Evolutionary conservation across 345 rosid genomes (phyloP), one percentile per base, ranked within the genome.

Genomic region (Syzygium oleosum): DNA sequence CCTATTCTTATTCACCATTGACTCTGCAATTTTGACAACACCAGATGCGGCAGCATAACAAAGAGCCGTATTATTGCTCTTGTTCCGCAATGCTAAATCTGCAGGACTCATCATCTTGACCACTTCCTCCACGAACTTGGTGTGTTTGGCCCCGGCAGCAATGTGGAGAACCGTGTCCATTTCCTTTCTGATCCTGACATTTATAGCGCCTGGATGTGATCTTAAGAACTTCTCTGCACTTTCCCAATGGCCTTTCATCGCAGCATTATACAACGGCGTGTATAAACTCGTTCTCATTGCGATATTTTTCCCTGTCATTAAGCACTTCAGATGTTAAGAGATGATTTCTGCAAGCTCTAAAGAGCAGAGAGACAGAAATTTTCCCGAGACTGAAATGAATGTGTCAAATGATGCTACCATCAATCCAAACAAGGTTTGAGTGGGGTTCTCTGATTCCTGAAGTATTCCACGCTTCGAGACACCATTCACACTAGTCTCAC

Each of bases 231-330:
- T 88, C 87, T 88, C 88, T 19, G 91, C 95, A 49, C 51, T 88
- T 88, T 63, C 86, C 94, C 93, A 91, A 14, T 93, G 89, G 88
- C 93, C 93, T 88, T 90, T 91, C 41, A 89, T 84, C 27, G 93
- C 89, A 29, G 94, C 89, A 14, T 88, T 93, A 84, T 88, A 90
- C 56, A 92, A 86, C 29, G 93, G 91, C 19, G 88, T 90, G 85
- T 88, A 88, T 51, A 85, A 52, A 63, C 89, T 53, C 51, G 79
- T 46, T 9, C 29, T 22, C 38, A 13, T 58, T 79, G 87, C 12
- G 1, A 29, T 41, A 0, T 12, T 85, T n/a, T 51, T 54, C 54
- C 85, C 80, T 73, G 49, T 22, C 80, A 73, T 38, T 34, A 73
- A 38, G 14, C 14, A 21, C 14, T 73, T 73, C 8, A 73, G 80